Conservation (phyloP, 2,329 filamentous ascomycete species). For the Aspergillus fischeri region DNA sequence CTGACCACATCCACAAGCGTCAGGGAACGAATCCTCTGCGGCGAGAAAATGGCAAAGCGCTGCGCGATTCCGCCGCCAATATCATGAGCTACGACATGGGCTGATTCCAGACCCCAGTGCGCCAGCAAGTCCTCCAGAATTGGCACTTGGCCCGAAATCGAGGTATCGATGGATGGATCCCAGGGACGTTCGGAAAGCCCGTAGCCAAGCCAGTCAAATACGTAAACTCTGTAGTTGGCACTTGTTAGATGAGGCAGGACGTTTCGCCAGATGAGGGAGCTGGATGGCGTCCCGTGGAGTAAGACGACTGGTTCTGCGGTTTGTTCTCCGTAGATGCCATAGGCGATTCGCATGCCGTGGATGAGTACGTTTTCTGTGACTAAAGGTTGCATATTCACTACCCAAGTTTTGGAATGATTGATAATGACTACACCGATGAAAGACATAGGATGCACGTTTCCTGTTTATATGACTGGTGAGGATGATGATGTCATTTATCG, state of each 20-base stretch:
- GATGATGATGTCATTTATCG: too few species aligned
- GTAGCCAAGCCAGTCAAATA: constrained; percentile 32
- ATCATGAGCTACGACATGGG: constrained; percentile 28
- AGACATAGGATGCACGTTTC: too few species aligned
- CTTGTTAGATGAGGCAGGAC: constrained; percentile 20
- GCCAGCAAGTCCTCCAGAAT: constrained; percentile 24
- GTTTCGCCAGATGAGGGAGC: constrained; percentile 34
- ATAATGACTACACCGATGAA: too few species aligned
- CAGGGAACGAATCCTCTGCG: constrained; percentile 19
- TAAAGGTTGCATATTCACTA: constrained; percentile 15
- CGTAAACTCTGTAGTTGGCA: constrained; percentile 21
- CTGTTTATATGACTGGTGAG: too few species aligned
- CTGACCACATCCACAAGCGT: constrained; percentile 30
- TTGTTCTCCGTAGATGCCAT: constrained; percentile 23
- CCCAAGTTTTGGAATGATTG: too few species aligned
- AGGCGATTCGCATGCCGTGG: constrained; percentile 14
- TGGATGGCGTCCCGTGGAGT: constrained; percentile 33
- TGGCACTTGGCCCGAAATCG: constrained; percentile 29
- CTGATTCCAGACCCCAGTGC: constrained; percentile 22
- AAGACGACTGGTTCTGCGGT: constrained; percentile 22
- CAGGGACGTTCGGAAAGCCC: constrained; percentile 32
- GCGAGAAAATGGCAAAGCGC: constrained; percentile 22
- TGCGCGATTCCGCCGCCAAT: constrained; percentile 32
- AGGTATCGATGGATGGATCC: constrained; percentile 26
- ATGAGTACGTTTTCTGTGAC: constrained; percentile 25